Evolutionary conservation across 2,329 filamentous ascomycete species (phyloP), one percentile per base, ranked within the genome.

Genomic region (Grosmannia penicillata): DNA sequence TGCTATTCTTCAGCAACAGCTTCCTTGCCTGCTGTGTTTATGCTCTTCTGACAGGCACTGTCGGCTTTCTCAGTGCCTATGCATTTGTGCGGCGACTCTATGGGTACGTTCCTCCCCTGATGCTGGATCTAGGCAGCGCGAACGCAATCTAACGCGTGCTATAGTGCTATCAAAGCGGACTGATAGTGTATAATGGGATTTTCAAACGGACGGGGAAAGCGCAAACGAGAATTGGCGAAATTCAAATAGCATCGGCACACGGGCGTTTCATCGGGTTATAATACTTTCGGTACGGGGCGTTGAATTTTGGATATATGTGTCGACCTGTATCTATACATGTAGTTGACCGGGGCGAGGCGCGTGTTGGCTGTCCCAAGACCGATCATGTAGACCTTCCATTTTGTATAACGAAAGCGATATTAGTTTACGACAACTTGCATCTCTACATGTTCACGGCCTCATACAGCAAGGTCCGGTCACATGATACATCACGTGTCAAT

Each of bases 1-100:
- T 93, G 54, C 66, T 93, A 25, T 93, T 93, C 62, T 93, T 93
- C 58, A 75, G 72, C 48, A 93, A 93, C 56, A 85, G 78, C 55
- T 78, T 82, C 52, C 70, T 93, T 49, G 83, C 82, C 1, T 93
- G 83, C 56, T 69, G 73, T 32, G 77, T 91, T 4, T 93, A 91
- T 54, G 83, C 80, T 1, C 62, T 93, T 36, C 61, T 91, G 45
- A 85, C 78, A 9, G 85, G 85, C 19, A 93, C 85, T 0, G 72
- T 93, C 39, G 85, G 85, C 3, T 93, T 93, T 56, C 56, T 93
- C 57, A 78, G 81, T 29, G 80, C 82, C 6, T 93, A 91, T 61
- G 72, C 78, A 2, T 93, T 93, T 63, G 75, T 93, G 39, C 67
- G 82, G 53, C 73, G 78, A 53, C 86, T 94, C 52, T 93, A 91